Percentiles rank a stretch among this genome's conserved stretches.
phyloP scores from a whole-genome alignment of 2,329 filamentous ascomycete species.

The Graphiopsis chlorocephala region DNA sequence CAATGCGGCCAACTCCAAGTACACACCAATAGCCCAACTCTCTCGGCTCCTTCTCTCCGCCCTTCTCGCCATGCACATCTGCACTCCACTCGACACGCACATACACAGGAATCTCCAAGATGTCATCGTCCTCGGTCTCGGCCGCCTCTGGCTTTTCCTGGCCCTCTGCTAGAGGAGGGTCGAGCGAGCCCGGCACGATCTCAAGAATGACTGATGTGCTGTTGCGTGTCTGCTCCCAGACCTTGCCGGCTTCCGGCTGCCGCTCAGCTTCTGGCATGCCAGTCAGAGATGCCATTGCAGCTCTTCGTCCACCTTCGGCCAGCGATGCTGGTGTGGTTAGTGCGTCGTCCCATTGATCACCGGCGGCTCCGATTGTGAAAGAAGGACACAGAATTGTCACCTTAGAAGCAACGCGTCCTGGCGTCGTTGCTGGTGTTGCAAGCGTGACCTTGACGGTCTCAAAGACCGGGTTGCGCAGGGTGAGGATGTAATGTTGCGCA shows the following conservation, averaged over 20 bases:
- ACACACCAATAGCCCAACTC: slow-evolving; percentile 97
- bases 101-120: slow-evolving; percentile 90
- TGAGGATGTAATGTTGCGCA: slow-evolving; percentile 76
- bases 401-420: slow-evolving; percentile 70
- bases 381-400: slow-evolving; percentile 93
- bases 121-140: slow-evolving; percentile 55
- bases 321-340: slow-evolving; percentile 48
- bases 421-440: slow-evolving; percentile 76
- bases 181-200: slow-evolving; percentile 62
- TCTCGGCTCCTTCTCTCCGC: slow-evolving; percentile 69
- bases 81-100: slow-evolving; percentile 88
- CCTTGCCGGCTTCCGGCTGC: slow-evolving; percentile 81
- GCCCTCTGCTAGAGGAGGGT: slow-evolving; percentile 27
- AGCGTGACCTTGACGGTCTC: slow-evolving; percentile 84
- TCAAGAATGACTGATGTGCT: slow-evolving; percentile 95
- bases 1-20: slow-evolving; percentile 80
- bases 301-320: slow-evolving; percentile 27
- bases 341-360: slow-evolving; percentile 91
- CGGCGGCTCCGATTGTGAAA: slow-evolving; percentile 91
- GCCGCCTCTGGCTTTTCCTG: slow-evolving; percentile 25
- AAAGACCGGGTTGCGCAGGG: slow-evolving; percentile 91
- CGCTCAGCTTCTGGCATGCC: slow-evolving; percentile 49
- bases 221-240: slow-evolving; percentile 92
- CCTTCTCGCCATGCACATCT: slow-evolving; percentile 59
- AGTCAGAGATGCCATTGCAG: slow-evolving; percentile 33